Conservation (phyloP, 352 stramenopile genomes). For the Blastocystis sp. region DNA sequence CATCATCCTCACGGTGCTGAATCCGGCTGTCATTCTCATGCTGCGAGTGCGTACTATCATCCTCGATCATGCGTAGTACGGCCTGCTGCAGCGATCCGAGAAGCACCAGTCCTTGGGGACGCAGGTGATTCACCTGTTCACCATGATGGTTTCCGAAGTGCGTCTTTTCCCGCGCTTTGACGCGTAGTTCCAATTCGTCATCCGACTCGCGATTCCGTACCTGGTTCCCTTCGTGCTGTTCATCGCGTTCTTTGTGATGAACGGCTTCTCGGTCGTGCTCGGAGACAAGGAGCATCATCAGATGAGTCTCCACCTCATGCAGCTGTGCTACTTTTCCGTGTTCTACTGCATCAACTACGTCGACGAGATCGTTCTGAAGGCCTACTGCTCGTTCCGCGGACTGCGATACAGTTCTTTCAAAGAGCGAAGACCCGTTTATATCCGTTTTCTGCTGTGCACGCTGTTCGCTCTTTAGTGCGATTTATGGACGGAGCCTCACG, state of each 20-base stretch:
- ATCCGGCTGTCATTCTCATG: constrained; percentile 16
- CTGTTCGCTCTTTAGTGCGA: neutral
- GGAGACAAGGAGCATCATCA: constrained; percentile 50
- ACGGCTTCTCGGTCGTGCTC: constrained; percentile 45
- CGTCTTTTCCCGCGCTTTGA: neutral
- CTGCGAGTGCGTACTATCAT: neutral
- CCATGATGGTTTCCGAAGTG: constrained; percentile 10
- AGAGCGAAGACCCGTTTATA: neutral
- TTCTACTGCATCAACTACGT: constrained; percentile 40
- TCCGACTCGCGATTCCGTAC: constrained; percentile 17
- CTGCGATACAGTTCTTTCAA: neutral
- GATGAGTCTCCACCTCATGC: constrained; percentile 47
- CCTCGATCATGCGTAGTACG: neutral
- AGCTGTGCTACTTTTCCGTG: constrained; percentile 51
- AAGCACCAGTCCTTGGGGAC: constrained; percentile 11
- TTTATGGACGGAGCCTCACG: neutral
- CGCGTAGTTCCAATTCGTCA: neutral
- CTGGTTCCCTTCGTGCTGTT: constrained; percentile 11
- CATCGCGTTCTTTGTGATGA: constrained; percentile 25
- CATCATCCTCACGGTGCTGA: constrained; percentile 77
- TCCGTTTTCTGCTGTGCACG: neutral
- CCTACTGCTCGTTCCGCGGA: neutral
- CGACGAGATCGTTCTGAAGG: constrained; percentile 32
- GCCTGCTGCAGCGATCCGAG: neutral
- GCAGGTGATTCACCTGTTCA: constrained; percentile 10